Evolutionary conservation across 371 early-diverging fungal genomes (phyloP), one percentile per base, ranked within the genome.

Genomic region (Mucor lusitanicus): DNA sequence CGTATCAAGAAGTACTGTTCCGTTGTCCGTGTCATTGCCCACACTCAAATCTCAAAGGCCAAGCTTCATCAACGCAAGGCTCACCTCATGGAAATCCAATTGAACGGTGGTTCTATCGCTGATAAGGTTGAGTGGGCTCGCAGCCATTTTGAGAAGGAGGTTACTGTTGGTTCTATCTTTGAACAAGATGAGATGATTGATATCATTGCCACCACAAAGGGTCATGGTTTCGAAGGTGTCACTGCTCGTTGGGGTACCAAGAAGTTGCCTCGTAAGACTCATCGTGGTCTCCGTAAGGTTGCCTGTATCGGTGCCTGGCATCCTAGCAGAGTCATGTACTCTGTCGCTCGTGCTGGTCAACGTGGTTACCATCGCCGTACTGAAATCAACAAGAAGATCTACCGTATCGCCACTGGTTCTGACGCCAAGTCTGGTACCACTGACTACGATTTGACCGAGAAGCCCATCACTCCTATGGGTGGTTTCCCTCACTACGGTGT

Each of bases 251-350:
- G 99, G 99, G 99, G 99, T 79, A 97, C 97, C 84, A 99, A 97
- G 91, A 99, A 98, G 92, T 94, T 99, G 72, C 99, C 99, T 67
- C 92, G 99, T 85, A 99, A 99, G 95, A 99, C 99, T 57, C 99
- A 99, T 88, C 95, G 95, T 87, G 99, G 99, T 95, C 91, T 97
- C 73, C 95, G 99, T 81, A 99, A 99, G 94, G 99, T 99, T 74
- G 99, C 99, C 77, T 99, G 99, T 94, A 99, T 99, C 82, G 99
- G 99, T 85, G 99, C 99, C 70, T 99, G 99, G 99, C 99, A 99
- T 91, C 99, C 99, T 81, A 89, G 94, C 79, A 94, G 98, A 73
- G 99, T 99, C 84, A 96, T 98, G 98, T 98, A 90, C 93, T 95
- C 99, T 64, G 99, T 99, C 73, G 95, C 99, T 68, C 96, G 99